Conservation (phyloP, 2,329 filamentous ascomycete genomes). For the Colletotrichum acutatum region DNA sequence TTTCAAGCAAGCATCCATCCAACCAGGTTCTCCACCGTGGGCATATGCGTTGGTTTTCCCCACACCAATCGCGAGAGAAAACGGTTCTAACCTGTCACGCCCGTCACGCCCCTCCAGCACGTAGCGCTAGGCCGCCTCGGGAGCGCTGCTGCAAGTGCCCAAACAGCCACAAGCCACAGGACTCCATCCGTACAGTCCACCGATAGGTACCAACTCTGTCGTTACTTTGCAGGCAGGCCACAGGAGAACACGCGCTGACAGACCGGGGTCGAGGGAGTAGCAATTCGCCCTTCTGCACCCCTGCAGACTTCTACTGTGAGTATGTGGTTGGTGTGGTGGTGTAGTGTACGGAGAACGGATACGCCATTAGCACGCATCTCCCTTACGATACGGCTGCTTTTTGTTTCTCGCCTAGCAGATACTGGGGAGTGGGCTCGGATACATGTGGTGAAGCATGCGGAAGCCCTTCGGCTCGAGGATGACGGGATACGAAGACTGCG, state of each 20-base stretch:
- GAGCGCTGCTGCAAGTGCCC: conserved; percentile 20
- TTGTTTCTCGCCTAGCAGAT: neutral
- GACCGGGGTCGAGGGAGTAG: conserved; percentile 5
- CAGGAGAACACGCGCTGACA: conserved; percentile 25
- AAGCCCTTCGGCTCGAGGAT: neutral
- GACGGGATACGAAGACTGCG: neutral
- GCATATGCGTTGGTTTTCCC: conserved; percentile 33
- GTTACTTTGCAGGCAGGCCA: conserved; percentile 3
- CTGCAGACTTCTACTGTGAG: neutral
- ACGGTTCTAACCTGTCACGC: conserved; percentile 12
- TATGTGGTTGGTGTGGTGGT: no score
- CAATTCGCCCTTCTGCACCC: neutral
- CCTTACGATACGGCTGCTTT: neutral
- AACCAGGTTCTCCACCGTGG: conserved; percentile 19
- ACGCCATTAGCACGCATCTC: neutral
- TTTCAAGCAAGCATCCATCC: neutral
- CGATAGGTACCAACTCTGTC: neutral
- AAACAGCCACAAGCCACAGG: conserved; percentile 9
- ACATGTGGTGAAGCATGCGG: neutral
- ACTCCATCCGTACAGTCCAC: neutral
- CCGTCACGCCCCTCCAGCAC: neutral
- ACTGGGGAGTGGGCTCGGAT: neutral
- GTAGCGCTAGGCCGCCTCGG: conserved; percentile 17
- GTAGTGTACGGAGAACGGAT: neutral
- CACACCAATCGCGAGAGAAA: conserved; percentile 28